phyloP scores from a whole-genome alignment of 2,329 filamentous ascomycete genomes.

The Ambrosiella beaveri region DNA sequence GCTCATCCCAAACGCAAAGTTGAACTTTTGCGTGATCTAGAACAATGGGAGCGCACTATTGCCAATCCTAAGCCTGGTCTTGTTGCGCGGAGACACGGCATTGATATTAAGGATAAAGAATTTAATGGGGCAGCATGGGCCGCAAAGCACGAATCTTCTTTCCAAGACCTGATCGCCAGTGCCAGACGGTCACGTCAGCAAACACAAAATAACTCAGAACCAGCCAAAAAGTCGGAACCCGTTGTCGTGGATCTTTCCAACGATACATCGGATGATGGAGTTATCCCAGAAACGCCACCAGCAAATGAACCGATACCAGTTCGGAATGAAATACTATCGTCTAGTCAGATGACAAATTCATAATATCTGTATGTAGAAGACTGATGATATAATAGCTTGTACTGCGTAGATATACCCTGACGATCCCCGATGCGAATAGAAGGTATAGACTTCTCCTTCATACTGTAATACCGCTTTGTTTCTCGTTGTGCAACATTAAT shows the following conservation, averaged over 20 bases:
- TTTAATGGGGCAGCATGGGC: constrained; percentile 72
- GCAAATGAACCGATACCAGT: not conserved
- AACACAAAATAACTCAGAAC: constrained; percentile 13
- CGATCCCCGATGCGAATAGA: not conserved
- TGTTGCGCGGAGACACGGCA: not conserved
- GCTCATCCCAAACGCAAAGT: constrained; percentile 49
- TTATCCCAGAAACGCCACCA: not conserved
- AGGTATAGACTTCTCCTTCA: too few species aligned
- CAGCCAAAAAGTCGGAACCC: not conserved
- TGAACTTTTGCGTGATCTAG: constrained; percentile 62
- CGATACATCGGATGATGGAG: not conserved
- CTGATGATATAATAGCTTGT: not conserved
- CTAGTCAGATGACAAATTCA: not conserved
- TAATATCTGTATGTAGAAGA: not conserved
- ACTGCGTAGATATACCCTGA: too few species aligned
- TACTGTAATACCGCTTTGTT: too few species aligned
- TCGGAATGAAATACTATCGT: constrained; percentile 1
- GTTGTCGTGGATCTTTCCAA: not conserved
- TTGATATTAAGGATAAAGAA: constrained; percentile 62
- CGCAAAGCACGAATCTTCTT: constrained; percentile 53
- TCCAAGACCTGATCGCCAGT: constrained; percentile 60
- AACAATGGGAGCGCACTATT: constrained; percentile 73
- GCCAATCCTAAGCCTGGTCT: constrained; percentile 8
- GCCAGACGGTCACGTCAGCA: constrained; percentile 40
- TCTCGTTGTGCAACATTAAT: too few species aligned